Conservation (phyloP, 2,329 filamentous ascomycete species). For the Pseudofabraea citricarpa region DNA sequence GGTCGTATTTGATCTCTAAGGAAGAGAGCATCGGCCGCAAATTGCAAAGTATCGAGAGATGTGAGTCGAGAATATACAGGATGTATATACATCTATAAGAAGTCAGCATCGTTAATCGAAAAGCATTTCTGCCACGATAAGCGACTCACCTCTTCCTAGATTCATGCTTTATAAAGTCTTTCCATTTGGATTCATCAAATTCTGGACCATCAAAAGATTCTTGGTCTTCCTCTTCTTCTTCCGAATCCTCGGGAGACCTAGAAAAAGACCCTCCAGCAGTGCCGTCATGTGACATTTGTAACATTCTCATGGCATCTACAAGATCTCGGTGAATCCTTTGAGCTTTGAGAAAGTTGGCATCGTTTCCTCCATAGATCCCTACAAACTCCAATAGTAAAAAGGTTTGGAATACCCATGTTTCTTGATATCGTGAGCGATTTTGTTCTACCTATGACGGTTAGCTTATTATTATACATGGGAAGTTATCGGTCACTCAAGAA, state of each 20-base stretch:
- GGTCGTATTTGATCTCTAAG: constrained; percentile 7
- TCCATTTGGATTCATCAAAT: constrained; percentile 2
- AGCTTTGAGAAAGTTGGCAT: constrained; percentile 5
- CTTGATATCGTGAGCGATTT: constrained; percentile 8
- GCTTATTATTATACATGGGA: no score
- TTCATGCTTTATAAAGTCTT: constrained; percentile 6
- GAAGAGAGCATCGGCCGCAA: constrained; percentile 5
- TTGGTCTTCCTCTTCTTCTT: constrained; percentile 5
- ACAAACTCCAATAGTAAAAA: constrained; percentile 6
- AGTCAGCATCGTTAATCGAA: not conserved
- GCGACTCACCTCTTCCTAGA: constrained; percentile 4
- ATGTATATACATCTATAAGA: constrained; percentile 5
- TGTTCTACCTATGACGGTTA: constrained; percentile 4
- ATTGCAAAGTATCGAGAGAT: constrained; percentile 8
- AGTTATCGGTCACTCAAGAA: not conserved
- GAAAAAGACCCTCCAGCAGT: constrained; percentile 38
- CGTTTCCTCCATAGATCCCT: constrained; percentile 7
- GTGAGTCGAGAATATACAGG: constrained; percentile 7
- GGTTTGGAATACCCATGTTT: constrained; percentile 6
- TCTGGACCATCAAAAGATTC: not conserved
- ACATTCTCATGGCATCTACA: constrained; percentile 6
- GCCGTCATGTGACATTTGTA: constrained; percentile 33
- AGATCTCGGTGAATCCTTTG: constrained; percentile 7
- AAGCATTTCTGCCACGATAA: not conserved
- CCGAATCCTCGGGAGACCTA: constrained; percentile 8